Evolutionary conservation across 2,329 filamentous ascomycete genomes (phyloP), one percentile per base, ranked within the genome.

Genomic region (Pseudogymnoascus sp.): DNA sequence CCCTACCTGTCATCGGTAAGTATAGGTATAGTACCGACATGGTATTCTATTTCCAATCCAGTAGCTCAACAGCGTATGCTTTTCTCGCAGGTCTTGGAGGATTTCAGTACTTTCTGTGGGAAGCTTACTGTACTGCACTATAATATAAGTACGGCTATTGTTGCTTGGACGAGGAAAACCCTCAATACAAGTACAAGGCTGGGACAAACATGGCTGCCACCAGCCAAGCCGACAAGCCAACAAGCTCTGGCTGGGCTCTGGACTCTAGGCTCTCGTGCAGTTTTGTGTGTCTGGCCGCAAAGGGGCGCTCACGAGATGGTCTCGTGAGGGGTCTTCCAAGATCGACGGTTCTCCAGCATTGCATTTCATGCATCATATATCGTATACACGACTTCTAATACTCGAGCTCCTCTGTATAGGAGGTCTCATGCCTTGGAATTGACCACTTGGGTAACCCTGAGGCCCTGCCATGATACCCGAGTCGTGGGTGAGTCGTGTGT

Each of bases 311-410:
- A 26, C 21, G 42, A 46, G 42, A 46, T 46, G 42, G 42, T 46
- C 42, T 46, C 42, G 42, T 46, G 42, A 46, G 42, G 5, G 42
- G 19, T 9, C 21, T 3, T 46, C 17, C 42, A 23, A 7, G 42
- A 46, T 46, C 42, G 42, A 15, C 44, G 44, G 44, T 50, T 50
- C 44, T 50, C 44, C 44, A 50, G 44, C 44, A 50, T 50, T 50
- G 21, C 44, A 50, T 26, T 26, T n/a, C 44, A 50, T 50, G 44
- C 13, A 50, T 50, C 44, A n/a, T 50, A 50, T 50, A 50, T 50
- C 44, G 6, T 50, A 50, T 50, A 29, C 21, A 50, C 44, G 21
- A n/a, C 21, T 50, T 50, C 15, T 11, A 29, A n/a, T 50, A 26
- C 13, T 29, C 23, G 11, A 29, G 6, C n/a, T 29, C 2, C 44